Conservation (phyloP, 169 alveolate genomes). For the Cryptosporidium tyzzeri region DNA sequence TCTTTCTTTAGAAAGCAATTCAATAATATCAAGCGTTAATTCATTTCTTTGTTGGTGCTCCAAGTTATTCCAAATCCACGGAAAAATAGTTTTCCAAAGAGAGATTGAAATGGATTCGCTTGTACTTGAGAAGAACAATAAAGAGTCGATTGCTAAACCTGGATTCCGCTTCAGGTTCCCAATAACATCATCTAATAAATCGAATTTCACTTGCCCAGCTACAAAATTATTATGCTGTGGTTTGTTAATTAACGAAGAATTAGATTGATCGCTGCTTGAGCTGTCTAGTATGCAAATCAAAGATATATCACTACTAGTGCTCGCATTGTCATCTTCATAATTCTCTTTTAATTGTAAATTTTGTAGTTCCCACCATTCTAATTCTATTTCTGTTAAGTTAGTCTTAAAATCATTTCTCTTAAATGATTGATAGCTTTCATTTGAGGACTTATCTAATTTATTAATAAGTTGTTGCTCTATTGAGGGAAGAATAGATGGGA, state of each 20-base stretch:
- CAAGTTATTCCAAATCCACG: constrained; percentile 59
- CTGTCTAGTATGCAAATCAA: background rate
- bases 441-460: background rate
- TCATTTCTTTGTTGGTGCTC: background rate
- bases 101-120: constrained; percentile 30
- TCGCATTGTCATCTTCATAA: constrained; percentile 28
- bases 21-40: constrained; percentile 29
- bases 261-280: background rate
- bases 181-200: constrained; percentile 1
- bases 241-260: background rate
- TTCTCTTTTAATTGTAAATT: constrained; percentile 8
- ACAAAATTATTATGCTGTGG: background rate
- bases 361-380: constrained; percentile 53
- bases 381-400: background rate
- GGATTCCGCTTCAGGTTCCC: background rate
- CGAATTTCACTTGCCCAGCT: background rate
- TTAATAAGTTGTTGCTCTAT: constrained; percentile 25
- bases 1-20: constrained; percentile 67
- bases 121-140: constrained; percentile 61
- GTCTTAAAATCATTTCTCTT: background rate
- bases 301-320: constrained; percentile 7
- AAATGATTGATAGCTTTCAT: background rate
- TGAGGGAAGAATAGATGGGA: constrained; percentile 52
- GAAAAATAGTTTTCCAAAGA: constrained; percentile 62
- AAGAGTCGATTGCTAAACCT: constrained; percentile 8